Base-by-base conservation (phyloP, 805 yeast species). In the Cyberlindnera mrakii region DNA sequence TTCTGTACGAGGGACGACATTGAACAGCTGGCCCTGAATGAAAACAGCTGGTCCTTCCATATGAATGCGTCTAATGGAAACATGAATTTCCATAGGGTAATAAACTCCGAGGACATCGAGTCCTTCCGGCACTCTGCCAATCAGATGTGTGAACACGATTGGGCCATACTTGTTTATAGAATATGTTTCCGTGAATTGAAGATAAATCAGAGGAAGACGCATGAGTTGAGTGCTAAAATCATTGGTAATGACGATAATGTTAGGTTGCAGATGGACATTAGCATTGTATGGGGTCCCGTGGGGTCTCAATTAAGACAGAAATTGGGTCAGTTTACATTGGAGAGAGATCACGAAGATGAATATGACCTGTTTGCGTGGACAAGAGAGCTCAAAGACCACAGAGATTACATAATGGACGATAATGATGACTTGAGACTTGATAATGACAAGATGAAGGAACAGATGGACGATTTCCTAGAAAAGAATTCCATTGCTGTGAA, bases 341-440 rank as follows among this genome's bases (percentile, higher is more conserved):
- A 39, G 3, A 30, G 11, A 4, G 41, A 23, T 6, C 34, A 32
- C 10, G 45, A 40, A 5, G 50, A 43, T 14, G 49, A 44, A 7
- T 53, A 37, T 37, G 53, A 55, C 25, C 33, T 54, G 10, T 57
- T 55, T 20, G 49, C 38, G 9, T 55, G 58, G 59, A 44, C 56
- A 13, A 20, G 35, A 6, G 7, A 36, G 1, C 31, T 55, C n/a
- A 40, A 34, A 14, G n/a, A 41, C 4, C 42, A 43, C 3, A 38
- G 54, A n/a, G 49, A 45, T 41, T 1, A 13, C 4, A 18, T 34
- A 0, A 14, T 37, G 19, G 30, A 34, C 3, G 15, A 30, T 11
- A 5, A 19, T 4, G 42, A 45, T 5, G 18, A 23, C 6, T 41
- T 46, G 19, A 20, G 29, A n/a, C 5, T 8, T n/a, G 37, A 41